phyloP scores from a whole-genome alignment of 1,284 basidiomycete genomes.

The Cryptococcus neoformans region DNA sequence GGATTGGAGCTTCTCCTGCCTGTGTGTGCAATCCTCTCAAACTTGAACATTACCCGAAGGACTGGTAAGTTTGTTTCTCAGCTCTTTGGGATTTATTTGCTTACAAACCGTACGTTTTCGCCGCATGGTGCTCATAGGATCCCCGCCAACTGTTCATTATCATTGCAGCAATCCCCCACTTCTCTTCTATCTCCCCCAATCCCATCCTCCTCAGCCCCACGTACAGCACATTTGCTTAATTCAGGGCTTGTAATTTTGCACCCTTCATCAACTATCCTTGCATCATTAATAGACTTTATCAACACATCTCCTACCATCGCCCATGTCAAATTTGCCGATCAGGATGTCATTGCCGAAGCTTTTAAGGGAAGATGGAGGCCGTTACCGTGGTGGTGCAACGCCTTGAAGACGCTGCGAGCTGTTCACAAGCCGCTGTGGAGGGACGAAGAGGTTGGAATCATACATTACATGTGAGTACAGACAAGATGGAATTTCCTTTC shows the following conservation, averaged over 20 bases:
- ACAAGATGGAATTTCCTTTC: neutral
- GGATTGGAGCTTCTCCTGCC: conserved; percentile 81
- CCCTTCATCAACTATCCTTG: conserved; percentile 58
- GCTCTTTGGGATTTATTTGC: neutral
- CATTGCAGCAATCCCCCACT: conserved; percentile 58
- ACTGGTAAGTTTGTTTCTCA: conserved; percentile 63
- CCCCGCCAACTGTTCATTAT: conserved; percentile 83
- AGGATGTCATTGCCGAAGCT: conserved; percentile 80
- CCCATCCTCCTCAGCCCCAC: conserved; percentile 58
- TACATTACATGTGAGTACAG: conserved; percentile 49
- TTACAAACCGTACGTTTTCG: neutral
- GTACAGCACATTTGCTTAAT: conserved; percentile 77
- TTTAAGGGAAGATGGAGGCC: conserved; percentile 60
- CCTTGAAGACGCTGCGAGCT: conserved; percentile 51
- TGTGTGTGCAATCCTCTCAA: conserved; percentile 92
- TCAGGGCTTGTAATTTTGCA: conserved; percentile 81
- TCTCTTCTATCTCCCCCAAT: conserved; percentile 49
- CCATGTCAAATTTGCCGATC: conserved; percentile 81
- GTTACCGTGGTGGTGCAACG: conserved; percentile 53
- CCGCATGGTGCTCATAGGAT: conserved; percentile 56
- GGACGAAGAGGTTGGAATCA: conserved; percentile 48
- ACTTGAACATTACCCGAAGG: conserved; percentile 75
- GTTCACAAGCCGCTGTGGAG: conserved; percentile 49
- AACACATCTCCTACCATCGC: conserved; percentile 64
- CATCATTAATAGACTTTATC: conserved; percentile 61